phyloP scores from a whole-genome alignment of 2,329 filamentous ascomycete species.

The Phialemonium atrogriseum region DNA sequence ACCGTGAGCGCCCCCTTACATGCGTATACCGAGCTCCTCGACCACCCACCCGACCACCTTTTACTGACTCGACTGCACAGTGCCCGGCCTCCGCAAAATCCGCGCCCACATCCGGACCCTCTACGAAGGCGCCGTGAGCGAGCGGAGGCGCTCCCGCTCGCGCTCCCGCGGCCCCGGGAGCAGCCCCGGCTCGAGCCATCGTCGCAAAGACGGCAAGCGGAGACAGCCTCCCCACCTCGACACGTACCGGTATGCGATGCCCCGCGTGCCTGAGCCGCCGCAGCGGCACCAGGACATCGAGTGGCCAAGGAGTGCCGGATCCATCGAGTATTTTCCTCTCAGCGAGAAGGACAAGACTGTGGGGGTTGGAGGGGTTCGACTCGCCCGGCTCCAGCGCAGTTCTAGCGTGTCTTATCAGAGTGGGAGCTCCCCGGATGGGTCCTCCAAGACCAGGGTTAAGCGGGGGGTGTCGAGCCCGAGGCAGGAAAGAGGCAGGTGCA shows the following conservation, averaged over 20 bases:
- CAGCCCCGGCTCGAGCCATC: neutral
- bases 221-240: neutral
- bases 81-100: slow-evolving; percentile 1
- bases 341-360: neutral
- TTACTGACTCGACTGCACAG: slow-evolving; percentile 8
- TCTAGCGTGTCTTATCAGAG: neutral
- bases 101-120: neutral
- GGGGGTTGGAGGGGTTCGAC: neutral
- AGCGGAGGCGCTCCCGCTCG: too few species aligned
- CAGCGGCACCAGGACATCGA: neutral
- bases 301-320: slow-evolving; percentile 1
- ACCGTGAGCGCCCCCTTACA: slow-evolving; percentile 11
- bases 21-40: neutral
- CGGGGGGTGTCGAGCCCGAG: neutral
- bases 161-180: neutral
- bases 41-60: too few species aligned
- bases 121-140: neutral
- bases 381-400: neutral
- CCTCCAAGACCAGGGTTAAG: too few species aligned
- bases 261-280: slow-evolving; percentile 1
- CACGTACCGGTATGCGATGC: neutral
- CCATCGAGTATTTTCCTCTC: slow-evolving; percentile 1
- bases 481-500: neutral
- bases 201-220: neutral
- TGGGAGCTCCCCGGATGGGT: too few species aligned